phyloP scores from a whole-genome alignment of 2,329 filamentous ascomycete species.

The Fusarium tupiense region DNA sequence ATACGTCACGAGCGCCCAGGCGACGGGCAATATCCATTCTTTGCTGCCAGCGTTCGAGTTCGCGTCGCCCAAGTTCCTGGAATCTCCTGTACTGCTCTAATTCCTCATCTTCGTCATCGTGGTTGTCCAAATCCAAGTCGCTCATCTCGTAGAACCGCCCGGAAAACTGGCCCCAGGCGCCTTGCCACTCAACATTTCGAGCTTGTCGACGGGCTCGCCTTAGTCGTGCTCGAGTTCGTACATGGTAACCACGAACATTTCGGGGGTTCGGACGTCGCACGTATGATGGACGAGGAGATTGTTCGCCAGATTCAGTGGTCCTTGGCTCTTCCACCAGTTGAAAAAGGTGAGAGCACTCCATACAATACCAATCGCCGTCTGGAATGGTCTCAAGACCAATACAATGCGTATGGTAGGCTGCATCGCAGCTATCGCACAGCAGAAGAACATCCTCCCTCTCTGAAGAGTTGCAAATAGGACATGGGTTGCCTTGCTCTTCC shows the following conservation, averaged over 20 bases:
- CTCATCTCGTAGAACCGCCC: conserved; percentile 69
- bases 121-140: conserved; percentile 54
- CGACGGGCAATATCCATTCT: conserved; percentile 83
- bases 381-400: conserved; percentile 83
- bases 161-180: conserved; percentile 77
- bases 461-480: conserved; percentile 82
- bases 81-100: conserved; percentile 64
- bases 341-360: conserved; percentile 74
- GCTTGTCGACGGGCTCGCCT: conserved; percentile 66
- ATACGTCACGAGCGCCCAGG: conserved; percentile 78
- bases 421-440: conserved; percentile 91
- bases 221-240: conserved; percentile 67
- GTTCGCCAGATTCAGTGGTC: conserved; percentile 47
- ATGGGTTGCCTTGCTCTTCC: conserved; percentile 76
- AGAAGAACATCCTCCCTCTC: conserved; percentile 87
- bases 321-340: conserved; percentile 47
- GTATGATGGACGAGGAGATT: conserved; percentile 45
- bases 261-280: conserved; percentile 47
- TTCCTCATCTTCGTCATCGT: conserved; percentile 75
- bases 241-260: conserved; percentile 49
- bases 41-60: conserved; percentile 80
- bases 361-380: conserved; percentile 87
- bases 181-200: conserved; percentile 88
- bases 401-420: conserved; percentile 91
- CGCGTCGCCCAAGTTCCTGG: conserved; percentile 66